These are phyloP conservation scores for Candida yuanshanica DNA, from an alignment of 805 yeast species.

Conservation along the genomic window DNA sequence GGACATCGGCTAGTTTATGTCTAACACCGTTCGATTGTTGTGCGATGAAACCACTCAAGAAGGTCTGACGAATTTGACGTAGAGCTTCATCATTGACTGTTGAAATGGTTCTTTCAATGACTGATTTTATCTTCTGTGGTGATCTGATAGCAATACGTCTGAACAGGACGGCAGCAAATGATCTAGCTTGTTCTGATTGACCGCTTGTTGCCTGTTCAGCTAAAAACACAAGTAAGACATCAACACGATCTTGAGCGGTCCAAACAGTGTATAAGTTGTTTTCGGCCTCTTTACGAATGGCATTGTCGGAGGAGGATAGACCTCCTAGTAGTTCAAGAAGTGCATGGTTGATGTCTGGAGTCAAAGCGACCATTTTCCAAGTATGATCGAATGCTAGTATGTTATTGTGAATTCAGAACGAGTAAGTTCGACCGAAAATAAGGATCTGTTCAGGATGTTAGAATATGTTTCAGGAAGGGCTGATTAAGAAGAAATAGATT, in stretches of 20 bases:
- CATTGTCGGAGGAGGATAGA: slow-evolving; percentile 75
- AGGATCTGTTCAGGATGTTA: no score
- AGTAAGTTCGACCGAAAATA: no score
- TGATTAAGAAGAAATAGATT: no score
- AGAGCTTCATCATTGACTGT: slow-evolving; percentile 53
- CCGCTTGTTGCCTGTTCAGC: slow-evolving; percentile 74
- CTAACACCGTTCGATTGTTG: slow-evolving; percentile 72
- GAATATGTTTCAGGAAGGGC: no score
- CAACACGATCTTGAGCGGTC: slow-evolving; percentile 64
- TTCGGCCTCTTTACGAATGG: slow-evolving; percentile 74
- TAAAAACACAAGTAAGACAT: slow-evolving; percentile 64
- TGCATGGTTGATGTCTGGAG: slow-evolving; percentile 53
- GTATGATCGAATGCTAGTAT: no score
- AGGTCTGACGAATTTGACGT: slow-evolving; percentile 53
- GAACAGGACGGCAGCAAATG: slow-evolving; percentile 83
- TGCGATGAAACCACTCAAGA: slow-evolving; percentile 68
- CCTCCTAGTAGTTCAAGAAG: slow-evolving; percentile 55
- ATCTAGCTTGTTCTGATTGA: slow-evolving; percentile 49
- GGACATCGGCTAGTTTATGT: slow-evolving; percentile 90
- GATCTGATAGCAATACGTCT: slow-evolving; percentile 79
- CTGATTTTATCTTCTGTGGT: slow-evolving; percentile 59
- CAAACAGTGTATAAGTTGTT: slow-evolving; percentile 65
- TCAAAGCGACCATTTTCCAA: slow-evolving; percentile 30
- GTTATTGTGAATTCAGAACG: no score
- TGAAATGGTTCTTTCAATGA: slow-evolving; percentile 76